phyloP scores from a whole-genome alignment of 139 green algal genomes.

The Coelastrella sp. region DNA sequence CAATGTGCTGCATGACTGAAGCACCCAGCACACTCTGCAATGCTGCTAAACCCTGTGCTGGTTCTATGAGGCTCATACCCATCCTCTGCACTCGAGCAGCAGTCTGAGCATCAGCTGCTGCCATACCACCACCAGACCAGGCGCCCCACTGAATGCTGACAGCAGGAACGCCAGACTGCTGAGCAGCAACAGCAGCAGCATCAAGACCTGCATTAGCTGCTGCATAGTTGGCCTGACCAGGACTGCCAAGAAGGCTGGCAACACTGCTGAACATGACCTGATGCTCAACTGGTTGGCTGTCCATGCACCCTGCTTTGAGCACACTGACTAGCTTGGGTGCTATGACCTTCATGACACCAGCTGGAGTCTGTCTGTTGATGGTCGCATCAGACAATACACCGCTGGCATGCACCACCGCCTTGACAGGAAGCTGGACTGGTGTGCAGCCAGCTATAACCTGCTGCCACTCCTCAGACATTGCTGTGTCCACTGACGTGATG shows the following conservation, averaged over 20 bases:
- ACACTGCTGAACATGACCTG: constrained; percentile 80
- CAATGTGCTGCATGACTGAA: not conserved
- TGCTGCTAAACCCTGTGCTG: constrained; percentile 66
- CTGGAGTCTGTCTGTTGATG: constrained; percentile 67
- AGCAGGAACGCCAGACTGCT: constrained; percentile 48
- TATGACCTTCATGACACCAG: constrained; percentile 57
- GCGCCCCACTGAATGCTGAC: constrained; percentile 81
- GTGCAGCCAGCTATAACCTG: not conserved
- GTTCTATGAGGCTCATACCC: constrained; percentile 73
- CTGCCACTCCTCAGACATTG: not conserved
- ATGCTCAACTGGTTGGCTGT: constrained; percentile 29
- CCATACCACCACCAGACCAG: constrained; percentile 78
- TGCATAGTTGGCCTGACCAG: constrained; percentile 80
- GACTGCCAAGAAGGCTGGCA: constrained; percentile 72
- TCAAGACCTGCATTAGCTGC: constrained; percentile 77
- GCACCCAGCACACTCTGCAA: constrained; percentile 49
- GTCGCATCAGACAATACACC: constrained; percentile 81
- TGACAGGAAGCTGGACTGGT: constrained; percentile 32
- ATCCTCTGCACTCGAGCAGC: constrained; percentile 67
- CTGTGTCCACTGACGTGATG: constrained; percentile 32
- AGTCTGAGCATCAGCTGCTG: constrained; percentile 56
- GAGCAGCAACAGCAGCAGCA: constrained; percentile 19
- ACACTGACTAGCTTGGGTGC: constrained; percentile 54
- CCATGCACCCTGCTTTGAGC: not conserved
- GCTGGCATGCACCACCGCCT: constrained; percentile 77